Evolutionary conservation across 768 basidiomycete species (phyloP), one percentile per base, ranked within the genome.

Genomic region (Kwoniella bestiolae): DNA sequence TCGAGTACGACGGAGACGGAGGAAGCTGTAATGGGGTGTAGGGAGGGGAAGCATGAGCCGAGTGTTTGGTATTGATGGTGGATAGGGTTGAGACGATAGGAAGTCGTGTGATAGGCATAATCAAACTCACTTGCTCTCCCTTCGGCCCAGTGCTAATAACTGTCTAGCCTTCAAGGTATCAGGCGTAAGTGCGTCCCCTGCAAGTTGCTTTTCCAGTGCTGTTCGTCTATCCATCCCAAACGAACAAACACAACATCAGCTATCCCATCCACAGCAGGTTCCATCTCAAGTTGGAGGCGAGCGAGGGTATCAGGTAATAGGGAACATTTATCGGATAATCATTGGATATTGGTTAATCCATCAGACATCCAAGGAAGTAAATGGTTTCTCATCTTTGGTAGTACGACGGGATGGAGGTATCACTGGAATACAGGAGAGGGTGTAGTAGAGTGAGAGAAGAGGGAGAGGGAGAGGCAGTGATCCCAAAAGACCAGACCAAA

Each of bases 1-100:
- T 74, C 91, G 91, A 29, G 96, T 97, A 55, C 95, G 85, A 60
- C 89, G 86, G 56, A 97, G 84, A 9, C 96, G 88, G 63, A 99
- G 86, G 81, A 89, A 97, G 6, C 89, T 90, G 3, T 88, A 89
- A 9, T 11, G 14, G 14, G 12, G 51, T 21, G 31, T 5, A 23
- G 47, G 32, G 26, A 62, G 51, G 46, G 38, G 29, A 7, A 3
- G 26, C 7, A 25, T 4, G 11, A 25, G 25, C 6, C 34, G 34
- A 6, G 34, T 35, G 34, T 5, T 6, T 35, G 16, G n/a, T 1
- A 25, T 25, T 18, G 63, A 45, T 55, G 34, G 35, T 9, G 16
- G 16, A 35, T 8, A 35, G 35, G 35, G 35, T 35, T 16, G 35
- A 38, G 16, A 38, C 5, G 38, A 41, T 14, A 41, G 31, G 52